Conservation (phyloP, 257 asterid genomes). For the Rhazya stricta region DNA sequence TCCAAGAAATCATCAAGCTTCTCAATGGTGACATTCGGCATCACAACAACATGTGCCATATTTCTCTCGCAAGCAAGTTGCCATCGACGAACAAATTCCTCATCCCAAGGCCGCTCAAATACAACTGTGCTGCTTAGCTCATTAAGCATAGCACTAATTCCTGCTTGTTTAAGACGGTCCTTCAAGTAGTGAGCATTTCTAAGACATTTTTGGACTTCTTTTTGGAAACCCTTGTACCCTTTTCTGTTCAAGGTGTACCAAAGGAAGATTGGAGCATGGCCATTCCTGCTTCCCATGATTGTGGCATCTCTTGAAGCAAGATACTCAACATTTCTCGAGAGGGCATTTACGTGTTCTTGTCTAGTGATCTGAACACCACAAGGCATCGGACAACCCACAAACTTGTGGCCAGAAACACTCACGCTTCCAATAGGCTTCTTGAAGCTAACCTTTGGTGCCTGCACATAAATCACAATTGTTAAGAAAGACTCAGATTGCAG, state of each 20-base stretch:
- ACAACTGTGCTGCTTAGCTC: constrained; percentile 96
- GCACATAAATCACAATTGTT: constrained; percentile 15
- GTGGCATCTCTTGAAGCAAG: constrained; percentile 98
- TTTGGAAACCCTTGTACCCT: constrained; percentile 92
- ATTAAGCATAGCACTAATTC: constrained; percentile 84
- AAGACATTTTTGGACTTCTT: constrained; percentile 91
- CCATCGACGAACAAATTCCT: constrained; percentile 87
- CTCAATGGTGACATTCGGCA: constrained; percentile 76
- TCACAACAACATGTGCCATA: constrained; percentile 85
- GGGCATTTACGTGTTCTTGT: constrained; percentile 59
- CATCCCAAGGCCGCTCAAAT: constrained; percentile 87
- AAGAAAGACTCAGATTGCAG: neutral
- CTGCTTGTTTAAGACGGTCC: constrained; percentile 63
- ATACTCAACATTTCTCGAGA: constrained; percentile 83
- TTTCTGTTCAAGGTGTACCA: constrained; percentile 92
- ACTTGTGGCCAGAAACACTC: constrained; percentile 95
- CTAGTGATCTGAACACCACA: constrained; percentile 92
- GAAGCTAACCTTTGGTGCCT: constrained; percentile 93
- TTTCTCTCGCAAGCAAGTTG: constrained; percentile 93
- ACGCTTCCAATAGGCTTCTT: constrained; percentile 95
- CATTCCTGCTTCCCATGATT: constrained; percentile 97
- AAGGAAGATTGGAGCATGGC: constrained; percentile 93
- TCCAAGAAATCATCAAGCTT: constrained; percentile 70
- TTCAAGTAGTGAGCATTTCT: constrained; percentile 89
- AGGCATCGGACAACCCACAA: constrained; percentile 98